Evolutionary conservation across 2,329 filamentous ascomycete genomes (phyloP), one percentile per base, ranked within the genome.

Genomic region (Cercospora janseana): DNA sequence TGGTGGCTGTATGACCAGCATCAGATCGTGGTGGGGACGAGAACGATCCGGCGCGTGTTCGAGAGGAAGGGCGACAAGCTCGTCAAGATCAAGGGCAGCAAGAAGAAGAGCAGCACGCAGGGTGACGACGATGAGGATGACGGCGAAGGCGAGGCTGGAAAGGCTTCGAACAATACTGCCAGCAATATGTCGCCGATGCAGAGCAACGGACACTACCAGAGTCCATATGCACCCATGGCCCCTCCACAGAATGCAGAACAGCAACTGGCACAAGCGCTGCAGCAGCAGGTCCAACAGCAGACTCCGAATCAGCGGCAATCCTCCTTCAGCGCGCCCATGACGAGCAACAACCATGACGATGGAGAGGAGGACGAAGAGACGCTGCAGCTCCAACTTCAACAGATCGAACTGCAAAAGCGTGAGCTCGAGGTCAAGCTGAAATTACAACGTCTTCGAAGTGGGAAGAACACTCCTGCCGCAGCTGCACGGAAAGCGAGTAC

Each of bases 1-100:
- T 69, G 66, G 66, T 69, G 66, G 66, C 54, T 69, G 6, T 67
- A 68, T 58, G 66, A 69, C 32, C 62, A 57, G 1, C 63, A 68
- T 51, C 60, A 66, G 55, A 65, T 69, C 23, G 66, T 68, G 15
- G 66, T 68, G 29, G 66, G 65, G 41, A 68, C 66, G 23, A 59
- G 66, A 18, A 69, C 66, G 9, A 67, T 69, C 28, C 60, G 66
- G 1, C 60, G 66, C n/a, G 66, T 68, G 16, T 69, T 69, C 43
- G 66, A 69, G 54, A 63, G 66, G 24, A 66, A 66, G 47, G 65
- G 63, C 52, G 63, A 67, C 50, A 66, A 66, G 52, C n/a, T n/a
- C n/a, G 55, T 59, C 34, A 51, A 51, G 43, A 46, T 42, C 28
- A 60, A 55, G 24, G 51, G 50, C 24, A 55, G 50, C 32, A 52